These are phyloP conservation scores for Aureobasidium lini DNA, from an alignment of 2,329 filamentous ascomycete genomes.

Conservation along the genomic window DNA sequence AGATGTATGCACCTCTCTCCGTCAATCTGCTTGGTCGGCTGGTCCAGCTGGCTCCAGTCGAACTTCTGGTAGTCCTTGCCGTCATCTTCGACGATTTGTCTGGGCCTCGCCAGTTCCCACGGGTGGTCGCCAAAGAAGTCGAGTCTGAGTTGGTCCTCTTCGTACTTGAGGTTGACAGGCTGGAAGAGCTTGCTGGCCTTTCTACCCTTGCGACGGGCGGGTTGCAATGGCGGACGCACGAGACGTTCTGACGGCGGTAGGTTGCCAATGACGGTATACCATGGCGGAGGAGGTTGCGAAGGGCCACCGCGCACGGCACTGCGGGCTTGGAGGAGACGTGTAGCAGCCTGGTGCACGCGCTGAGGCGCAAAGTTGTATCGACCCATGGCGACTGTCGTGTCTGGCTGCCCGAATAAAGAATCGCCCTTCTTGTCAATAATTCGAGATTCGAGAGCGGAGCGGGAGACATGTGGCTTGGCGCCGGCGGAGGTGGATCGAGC, in stretches of 20 bases:
- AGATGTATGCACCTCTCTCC: slow-evolving; percentile 63
- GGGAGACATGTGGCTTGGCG: slow-evolving; percentile 3
- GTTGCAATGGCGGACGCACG: slow-evolving; percentile 46
- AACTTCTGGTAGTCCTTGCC: slow-evolving; percentile 69
- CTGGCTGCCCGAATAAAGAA: neutral
- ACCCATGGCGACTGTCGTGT: slow-evolving; percentile 34
- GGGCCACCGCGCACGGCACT: slow-evolving; percentile 16
- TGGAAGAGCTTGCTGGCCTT: slow-evolving; percentile 72
- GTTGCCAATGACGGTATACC: slow-evolving; percentile 50
- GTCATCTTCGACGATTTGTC: slow-evolving; percentile 75
- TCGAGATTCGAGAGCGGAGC: neutral
- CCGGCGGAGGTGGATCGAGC: neutral
- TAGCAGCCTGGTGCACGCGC: slow-evolving; percentile 46
- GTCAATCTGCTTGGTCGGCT: slow-evolving; percentile 67
- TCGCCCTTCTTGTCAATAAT: neutral
- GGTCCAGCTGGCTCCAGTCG: slow-evolving; percentile 71
- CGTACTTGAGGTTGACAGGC: slow-evolving; percentile 68
- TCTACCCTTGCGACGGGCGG: slow-evolving; percentile 42
- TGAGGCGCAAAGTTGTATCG: slow-evolving; percentile 45
- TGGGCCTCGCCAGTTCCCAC: slow-evolving; percentile 89
- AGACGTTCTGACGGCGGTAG: slow-evolving; percentile 55
- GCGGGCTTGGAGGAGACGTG: slow-evolving; percentile 39
- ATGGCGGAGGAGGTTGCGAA: slow-evolving; percentile 39
- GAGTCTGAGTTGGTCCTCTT: slow-evolving; percentile 72
- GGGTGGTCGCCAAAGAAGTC: slow-evolving; percentile 91